Conservation (phyloP, 352 stramenopile genomes). For the Globisporangium okanoganense region DNA sequence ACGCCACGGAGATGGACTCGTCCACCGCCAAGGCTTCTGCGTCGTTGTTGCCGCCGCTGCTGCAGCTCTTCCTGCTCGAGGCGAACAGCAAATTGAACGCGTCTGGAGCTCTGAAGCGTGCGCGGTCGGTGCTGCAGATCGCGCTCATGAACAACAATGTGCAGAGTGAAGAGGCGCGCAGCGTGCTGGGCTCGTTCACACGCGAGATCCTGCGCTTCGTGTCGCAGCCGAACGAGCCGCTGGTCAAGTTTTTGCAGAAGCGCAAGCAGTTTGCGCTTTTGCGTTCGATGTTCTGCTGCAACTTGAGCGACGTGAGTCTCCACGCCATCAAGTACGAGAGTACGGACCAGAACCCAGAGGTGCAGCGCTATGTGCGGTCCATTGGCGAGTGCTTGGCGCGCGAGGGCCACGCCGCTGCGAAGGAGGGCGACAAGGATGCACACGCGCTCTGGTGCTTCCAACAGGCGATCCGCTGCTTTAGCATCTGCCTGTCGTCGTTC, state of each 20-base stretch:
- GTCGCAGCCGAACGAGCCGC: conserved; percentile 44
- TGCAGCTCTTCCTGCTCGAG: conserved; percentile 63
- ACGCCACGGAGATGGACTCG: conserved; percentile 41
- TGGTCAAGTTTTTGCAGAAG: conserved; percentile 63
- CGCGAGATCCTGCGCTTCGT: conserved; percentile 53
- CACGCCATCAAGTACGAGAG: conserved; percentile 30
- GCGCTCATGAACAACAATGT: conserved; percentile 35
- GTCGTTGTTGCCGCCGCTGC: conserved; percentile 47
- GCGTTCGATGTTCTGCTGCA: conserved; percentile 64
- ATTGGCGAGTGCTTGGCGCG: conserved; percentile 67
- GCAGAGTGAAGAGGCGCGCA: conserved; percentile 50
- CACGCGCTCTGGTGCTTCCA: conserved; percentile 63
- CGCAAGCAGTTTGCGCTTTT: conserved; percentile 63
- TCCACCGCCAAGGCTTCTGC: conserved; percentile 37
- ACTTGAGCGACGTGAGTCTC: conserved; percentile 53
- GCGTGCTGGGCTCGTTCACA: conserved; percentile 48
- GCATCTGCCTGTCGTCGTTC: conserved; percentile 62
- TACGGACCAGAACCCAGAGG: conserved; percentile 23
- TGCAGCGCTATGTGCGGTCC: conserved; percentile 49
- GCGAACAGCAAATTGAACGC: conserved; percentile 48
- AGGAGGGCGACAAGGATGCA: conserved; percentile 25
- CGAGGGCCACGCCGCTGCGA: conserved; percentile 45
- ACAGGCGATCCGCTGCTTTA: conserved; percentile 69
- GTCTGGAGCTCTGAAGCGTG: conserved; percentile 46
- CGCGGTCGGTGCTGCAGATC: conserved; percentile 38